Conservation (phyloP, 2,329 filamentous ascomycete species). For the Nigrospora oryzae region DNA sequence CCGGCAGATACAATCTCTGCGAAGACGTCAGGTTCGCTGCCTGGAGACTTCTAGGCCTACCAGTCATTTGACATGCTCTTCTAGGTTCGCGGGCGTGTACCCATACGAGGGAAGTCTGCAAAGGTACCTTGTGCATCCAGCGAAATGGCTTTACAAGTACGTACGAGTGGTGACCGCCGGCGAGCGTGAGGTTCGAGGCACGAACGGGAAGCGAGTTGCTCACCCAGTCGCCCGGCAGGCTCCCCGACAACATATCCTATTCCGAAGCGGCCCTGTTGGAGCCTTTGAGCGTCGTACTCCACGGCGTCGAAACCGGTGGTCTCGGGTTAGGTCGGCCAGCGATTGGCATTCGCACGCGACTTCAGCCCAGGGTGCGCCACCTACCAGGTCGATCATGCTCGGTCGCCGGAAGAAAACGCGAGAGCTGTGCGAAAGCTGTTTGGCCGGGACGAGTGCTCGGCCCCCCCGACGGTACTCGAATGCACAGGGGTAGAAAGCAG, state of each 20-base stretch:
- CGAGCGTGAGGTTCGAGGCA: background rate
- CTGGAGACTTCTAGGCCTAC: no score
- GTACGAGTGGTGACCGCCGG: slow-evolving; percentile 2
- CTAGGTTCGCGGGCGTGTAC: slow-evolving; percentile 40
- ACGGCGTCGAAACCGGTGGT: slow-evolving; percentile 45
- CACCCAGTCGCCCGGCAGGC: slow-evolving; percentile 13
- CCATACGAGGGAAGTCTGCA: slow-evolving; percentile 53
- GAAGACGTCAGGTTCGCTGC: slow-evolving; percentile 45
- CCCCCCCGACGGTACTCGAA: slow-evolving; percentile 52
- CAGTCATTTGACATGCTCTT: no score
- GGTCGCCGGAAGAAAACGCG: slow-evolving; percentile 40
- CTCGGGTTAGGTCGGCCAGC: slow-evolving; percentile 44
- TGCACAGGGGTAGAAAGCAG: slow-evolving; percentile 60
- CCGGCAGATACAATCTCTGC: slow-evolving; percentile 57
- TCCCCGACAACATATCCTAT: slow-evolving; percentile 48
- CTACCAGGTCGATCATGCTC: slow-evolving; percentile 40
- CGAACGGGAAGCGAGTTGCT: background rate
- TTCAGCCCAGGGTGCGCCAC: slow-evolving; percentile 46
- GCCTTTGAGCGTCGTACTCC: slow-evolving; percentile 54
- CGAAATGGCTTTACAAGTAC: slow-evolving; percentile 48
- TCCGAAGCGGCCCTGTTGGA: slow-evolving; percentile 55
- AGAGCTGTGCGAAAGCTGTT: slow-evolving; percentile 45
- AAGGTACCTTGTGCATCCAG: slow-evolving; percentile 52
- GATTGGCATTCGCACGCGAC: slow-evolving; percentile 48
- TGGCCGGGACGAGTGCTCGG: slow-evolving; percentile 39